phyloP scores from a whole-genome alignment of 2,329 filamentous ascomycete species.

The Botrytis byssoidea region DNA sequence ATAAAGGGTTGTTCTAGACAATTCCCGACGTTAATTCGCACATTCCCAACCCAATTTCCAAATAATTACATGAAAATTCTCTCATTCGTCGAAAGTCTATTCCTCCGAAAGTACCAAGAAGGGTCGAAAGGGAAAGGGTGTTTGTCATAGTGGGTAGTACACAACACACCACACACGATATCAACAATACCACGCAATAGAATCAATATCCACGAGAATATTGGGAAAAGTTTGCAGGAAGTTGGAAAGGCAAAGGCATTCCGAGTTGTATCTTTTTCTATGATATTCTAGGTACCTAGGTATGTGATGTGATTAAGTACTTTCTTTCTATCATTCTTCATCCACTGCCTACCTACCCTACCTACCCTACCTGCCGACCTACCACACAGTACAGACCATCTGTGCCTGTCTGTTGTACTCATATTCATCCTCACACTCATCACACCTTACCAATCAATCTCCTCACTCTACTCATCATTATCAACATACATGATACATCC shows the following conservation, averaged over 20 bases:
- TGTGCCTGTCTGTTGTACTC: conserved; percentile 4
- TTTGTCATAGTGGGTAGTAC: background rate
- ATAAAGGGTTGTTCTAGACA: background rate
- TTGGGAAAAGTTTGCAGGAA: conserved; percentile 1
- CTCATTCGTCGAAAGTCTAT: conserved; percentile 5
- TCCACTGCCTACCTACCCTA: background rate
- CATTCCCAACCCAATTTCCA: conserved; percentile 2
- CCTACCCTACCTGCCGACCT: background rate
- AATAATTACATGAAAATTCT: background rate
- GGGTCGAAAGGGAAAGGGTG: background rate
- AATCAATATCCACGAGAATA: background rate
- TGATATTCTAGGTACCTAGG: background rate
- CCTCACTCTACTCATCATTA: background rate
- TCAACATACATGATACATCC: background rate
- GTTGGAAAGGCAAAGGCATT: background rate
- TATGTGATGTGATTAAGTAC: background rate
- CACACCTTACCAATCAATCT: conserved; percentile 1
- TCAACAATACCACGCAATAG: background rate
- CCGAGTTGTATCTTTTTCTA: background rate
- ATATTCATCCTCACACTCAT: background rate
- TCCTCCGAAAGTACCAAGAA: background rate
- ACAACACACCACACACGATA: background rate
- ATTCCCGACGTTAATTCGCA: background rate
- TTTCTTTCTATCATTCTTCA: background rate
- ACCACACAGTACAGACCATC: background rate